phyloP scores from a whole-genome alignment of 2,329 filamentous ascomycete species.

The Mycosphaerella sp. region DNA sequence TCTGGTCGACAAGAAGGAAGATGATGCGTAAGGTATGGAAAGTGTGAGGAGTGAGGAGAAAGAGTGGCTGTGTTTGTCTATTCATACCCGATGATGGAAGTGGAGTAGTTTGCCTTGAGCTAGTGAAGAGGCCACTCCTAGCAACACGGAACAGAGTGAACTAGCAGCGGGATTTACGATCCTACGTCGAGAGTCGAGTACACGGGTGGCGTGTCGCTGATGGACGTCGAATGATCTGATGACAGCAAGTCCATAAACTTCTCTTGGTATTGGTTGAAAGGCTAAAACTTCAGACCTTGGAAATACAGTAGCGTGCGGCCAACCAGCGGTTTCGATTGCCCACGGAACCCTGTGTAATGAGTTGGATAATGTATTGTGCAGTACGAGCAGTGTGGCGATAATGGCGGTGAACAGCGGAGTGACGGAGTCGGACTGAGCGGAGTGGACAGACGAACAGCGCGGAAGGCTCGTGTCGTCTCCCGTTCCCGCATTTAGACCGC shows the following conservation, averaged over 20 bases:
- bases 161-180: background rate
- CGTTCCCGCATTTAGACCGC: constrained; percentile 8
- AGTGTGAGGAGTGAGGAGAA: background rate
- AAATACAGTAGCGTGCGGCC: background rate
- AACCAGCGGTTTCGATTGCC: background rate
- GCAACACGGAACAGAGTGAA: constrained; percentile 1
- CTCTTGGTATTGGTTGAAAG: constrained; percentile 5
- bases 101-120: constrained; percentile 6
- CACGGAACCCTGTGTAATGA: constrained; percentile 13
- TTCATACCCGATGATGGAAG: constrained; percentile 5
- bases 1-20: background rate
- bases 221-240: background rate
- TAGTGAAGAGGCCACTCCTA: constrained; percentile 9
- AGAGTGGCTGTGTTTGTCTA: background rate
- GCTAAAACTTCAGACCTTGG: background rate
- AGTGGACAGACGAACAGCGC: background rate
- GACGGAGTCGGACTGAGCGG: no score
- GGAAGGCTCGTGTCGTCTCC: constrained; percentile 9
- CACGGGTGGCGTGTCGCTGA: background rate
- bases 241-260: background rate
- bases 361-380: background rate
- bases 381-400: background rate
- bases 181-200: background rate
- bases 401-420: constrained; percentile 12
- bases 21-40: background rate